Base-by-base conservation (phyloP, 805 yeast genomes). In the Vanderwaltozyma yarrowii region DNA sequence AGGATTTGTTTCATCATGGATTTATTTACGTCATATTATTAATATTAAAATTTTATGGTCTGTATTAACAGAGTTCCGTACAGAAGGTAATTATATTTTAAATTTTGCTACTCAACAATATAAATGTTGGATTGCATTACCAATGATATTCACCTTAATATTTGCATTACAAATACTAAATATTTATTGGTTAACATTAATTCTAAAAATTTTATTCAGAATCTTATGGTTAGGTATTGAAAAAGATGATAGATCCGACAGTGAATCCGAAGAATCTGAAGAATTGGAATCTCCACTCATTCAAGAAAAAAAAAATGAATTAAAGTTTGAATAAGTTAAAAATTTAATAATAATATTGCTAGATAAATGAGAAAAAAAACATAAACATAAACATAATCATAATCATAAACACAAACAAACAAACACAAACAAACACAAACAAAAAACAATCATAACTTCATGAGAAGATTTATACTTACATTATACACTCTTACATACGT, bases 71-170 rank as follows among this genome's bases (percentile, higher is more conserved):
- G 94, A 87, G 61, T 92, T 84, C 65, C 73, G 70, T 47, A 74
- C 94, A 2, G 86, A 84, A 18, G 98, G 98, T 29, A 78, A 79
- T 39, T 87, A 70, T 62, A 72, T 71, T 40, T 68, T 92, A 49
- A 76, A 86, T 67, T 92, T 85, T 77, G 83, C 73, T 11, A 78
- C 92, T 23, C 89, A 88, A 61, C 96, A 92, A 61, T 92, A 89
- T 67, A 92, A 92, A 64, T 92, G 97, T 64, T 86, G 86, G 81
- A 84, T 92, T 47, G 80, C 97, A 18, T 94, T 85, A 64, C 83
- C 85, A 38, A 87, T 92, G 58, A 88, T 89, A 3, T 88, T 92
- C 53, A 60, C 64, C 17, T 71, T 92, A 53, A 72, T 92, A 43
- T 67, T 72, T 37, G 88, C 92, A 1, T 70, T 92, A 46, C 97